Base-by-base conservation (phyloP, 176 grass and related monocot genomes). In the Eleusine indica region DNA sequence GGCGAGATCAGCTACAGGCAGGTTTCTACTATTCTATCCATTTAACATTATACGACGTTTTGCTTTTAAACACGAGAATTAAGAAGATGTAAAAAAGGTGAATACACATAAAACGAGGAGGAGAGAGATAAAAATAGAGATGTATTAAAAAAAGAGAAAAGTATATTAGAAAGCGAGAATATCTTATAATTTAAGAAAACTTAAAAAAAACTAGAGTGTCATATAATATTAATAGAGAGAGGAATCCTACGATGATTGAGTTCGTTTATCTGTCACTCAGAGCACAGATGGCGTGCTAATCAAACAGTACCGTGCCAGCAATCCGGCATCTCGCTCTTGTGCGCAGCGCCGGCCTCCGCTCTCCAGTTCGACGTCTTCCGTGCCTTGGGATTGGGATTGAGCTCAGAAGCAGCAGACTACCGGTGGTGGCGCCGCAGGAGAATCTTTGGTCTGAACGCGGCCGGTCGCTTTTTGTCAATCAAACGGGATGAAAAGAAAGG, bases 381-480 rank as follows among this genome's bases (percentile, higher is more conserved):
- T 35, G 32, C 48, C 48, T 51, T 11, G 48, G 17, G 53, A 56
- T 35, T 35, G 32, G 32, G 32, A 2, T 35, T 35, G 32, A 44
- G 57, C 21, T 60, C 57, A 60, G 57, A 3, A 60, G 57, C 57
- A 60, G 19, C 12, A 60, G 7, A 4, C 19, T 22, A 22, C 57
- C 2, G n/a, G 9, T 22, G 11, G 14, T 1, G 49, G 4, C 8
- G 48, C 58, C 58, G 7, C 9, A 4, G 68, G 68, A 9, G 84
- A 86, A 73, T 54, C 76, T 66, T 52, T 22, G 53, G 13, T 63
- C 60, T 63, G 60, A 37, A 67, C 65, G 29, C 13, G 18, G 64
- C 30, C 3, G 75, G 29, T 21, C 25, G 8, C 48, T 21, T 17
- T 21, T 42, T 66, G 32, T 35, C n/a, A 28, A 68, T 79, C 35